Conservation (phyloP, 306 rosid genomes). For the Castanopsis chinensis region DNA sequence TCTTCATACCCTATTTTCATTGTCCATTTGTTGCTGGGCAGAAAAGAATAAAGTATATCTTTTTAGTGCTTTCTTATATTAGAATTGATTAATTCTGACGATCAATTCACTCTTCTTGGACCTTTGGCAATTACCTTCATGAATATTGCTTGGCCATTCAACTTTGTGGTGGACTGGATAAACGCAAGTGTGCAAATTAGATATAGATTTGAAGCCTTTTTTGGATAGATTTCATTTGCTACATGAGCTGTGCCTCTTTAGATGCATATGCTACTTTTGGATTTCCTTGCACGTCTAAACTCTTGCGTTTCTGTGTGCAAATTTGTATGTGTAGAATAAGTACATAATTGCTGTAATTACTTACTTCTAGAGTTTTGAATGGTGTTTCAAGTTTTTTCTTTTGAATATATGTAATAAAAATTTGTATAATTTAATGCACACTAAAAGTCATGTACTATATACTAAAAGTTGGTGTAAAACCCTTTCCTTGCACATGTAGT, state of each 20-base stretch:
- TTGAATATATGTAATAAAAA: too few species aligned
- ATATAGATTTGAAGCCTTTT: neutral
- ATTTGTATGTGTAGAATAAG: neutral
- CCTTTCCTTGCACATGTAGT: too few species aligned
- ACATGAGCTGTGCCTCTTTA: neutral
- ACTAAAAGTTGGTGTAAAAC: too few species aligned
- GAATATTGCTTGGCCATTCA: neutral
- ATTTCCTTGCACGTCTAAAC: neutral
- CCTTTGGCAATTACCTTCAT: neutral
- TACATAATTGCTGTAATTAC: too few species aligned
- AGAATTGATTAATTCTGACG: neutral
- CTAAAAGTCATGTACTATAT: too few species aligned
- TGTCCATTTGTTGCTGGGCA: neutral
- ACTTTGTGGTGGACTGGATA: neutral
- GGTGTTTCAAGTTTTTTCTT: too few species aligned
- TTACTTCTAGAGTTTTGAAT: too few species aligned
- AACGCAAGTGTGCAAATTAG: neutral
- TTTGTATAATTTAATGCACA: too few species aligned
- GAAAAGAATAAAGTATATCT: neutral
- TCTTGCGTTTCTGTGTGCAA: neutral
- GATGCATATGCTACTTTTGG: neutral
- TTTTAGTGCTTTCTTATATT: neutral
- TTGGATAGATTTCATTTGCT: neutral
- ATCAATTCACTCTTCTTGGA: neutral
- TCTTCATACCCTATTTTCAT: neutral